Evolutionary conservation across 129 eudicot genomes (phyloP).

Genomic region (Helichrysum umbraculigerum): DNA sequence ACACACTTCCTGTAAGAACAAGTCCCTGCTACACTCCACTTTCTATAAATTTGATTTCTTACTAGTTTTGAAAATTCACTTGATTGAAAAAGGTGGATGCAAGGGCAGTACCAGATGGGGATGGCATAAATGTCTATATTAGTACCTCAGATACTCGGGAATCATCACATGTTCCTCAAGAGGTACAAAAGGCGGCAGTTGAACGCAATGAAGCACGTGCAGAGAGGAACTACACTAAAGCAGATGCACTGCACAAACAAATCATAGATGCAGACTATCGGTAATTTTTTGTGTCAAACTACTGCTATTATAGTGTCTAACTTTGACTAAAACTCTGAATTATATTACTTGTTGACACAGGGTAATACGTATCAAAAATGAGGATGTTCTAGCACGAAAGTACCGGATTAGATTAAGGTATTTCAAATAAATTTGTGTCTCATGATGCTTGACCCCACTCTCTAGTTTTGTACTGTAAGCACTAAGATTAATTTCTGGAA

Average conservation of each 20-base stretch:
- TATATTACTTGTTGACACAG: slow-evolving; percentile 31
- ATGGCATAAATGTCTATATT: slow-evolving; percentile 32
- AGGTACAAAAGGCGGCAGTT: too few species aligned
- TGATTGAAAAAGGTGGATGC: slow-evolving; percentile 56
- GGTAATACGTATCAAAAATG: slow-evolving; percentile 46
- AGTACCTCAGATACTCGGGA: too few species aligned
- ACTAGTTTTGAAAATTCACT: neutral
- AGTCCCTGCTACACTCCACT: neutral
- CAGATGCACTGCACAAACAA: too few species aligned
- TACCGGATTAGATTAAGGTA: slow-evolving; percentile 80
- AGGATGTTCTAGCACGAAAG: slow-evolving; percentile 62
- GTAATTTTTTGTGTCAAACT: too few species aligned
- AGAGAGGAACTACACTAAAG: too few species aligned
- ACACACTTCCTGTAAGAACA: slow-evolving; percentile 7
- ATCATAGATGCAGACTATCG: too few species aligned
- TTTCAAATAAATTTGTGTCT: neutral
- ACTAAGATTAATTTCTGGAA: too few species aligned
- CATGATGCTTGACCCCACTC: neutral
- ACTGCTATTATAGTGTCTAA: neutral
- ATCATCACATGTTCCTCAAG: too few species aligned
- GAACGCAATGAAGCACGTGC: too few species aligned
- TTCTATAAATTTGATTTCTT: neutral
- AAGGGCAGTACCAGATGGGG: slow-evolving; percentile 88
- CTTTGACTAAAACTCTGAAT: neutral
- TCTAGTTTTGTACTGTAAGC: too few species aligned